Evolutionary conservation across 2,329 filamentous ascomycete species (phyloP).

Genomic region (Trichophyton rubrum): DNA sequence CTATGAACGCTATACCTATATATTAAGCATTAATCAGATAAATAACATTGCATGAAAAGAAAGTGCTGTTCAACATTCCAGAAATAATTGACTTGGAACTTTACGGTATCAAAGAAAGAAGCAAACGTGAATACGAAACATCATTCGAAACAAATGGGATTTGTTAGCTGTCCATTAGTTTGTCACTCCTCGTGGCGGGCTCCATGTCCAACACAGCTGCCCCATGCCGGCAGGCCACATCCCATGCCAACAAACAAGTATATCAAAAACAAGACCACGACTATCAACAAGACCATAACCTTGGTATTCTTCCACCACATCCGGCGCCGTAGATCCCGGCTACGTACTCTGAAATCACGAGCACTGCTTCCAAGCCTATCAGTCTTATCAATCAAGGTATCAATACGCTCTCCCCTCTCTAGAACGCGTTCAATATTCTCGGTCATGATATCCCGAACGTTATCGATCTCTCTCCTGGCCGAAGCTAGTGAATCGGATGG

Average conservation of each 20-base stretch:
- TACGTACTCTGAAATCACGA: slow-evolving; percentile 78
- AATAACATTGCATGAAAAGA: neutral
- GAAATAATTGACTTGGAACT: neutral
- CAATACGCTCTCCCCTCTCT: slow-evolving; percentile 84
- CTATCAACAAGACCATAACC: slow-evolving; percentile 72
- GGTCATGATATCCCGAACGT: slow-evolving; percentile 85
- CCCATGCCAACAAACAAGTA: slow-evolving; percentile 62
- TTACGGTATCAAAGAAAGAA: neutral
- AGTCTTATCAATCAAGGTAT: slow-evolving; percentile 91
- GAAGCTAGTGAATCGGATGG: slow-evolving; percentile 70
- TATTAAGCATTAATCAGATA: slow-evolving; percentile 1
- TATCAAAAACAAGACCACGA: slow-evolving; percentile 53
- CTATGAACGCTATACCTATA: slow-evolving; percentile 1
- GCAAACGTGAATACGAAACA: neutral
- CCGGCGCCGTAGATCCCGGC: slow-evolving; percentile 69
- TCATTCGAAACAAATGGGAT: neutral
- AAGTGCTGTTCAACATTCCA: neutral
- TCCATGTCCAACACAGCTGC: slow-evolving; percentile 28
- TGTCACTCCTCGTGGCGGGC: neutral
- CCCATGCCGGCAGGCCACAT: slow-evolving; percentile 52
- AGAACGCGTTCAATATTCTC: slow-evolving; percentile 84
- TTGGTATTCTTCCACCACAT: slow-evolving; percentile 99
- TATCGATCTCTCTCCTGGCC: slow-evolving; percentile 82
- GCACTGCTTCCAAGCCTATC: slow-evolving; percentile 80
- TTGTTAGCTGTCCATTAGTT: neutral